A percentile compares a stretch with the other conserved stretches of the same genome.
Conservation (phyloP, 2,329 filamentous ascomycete species). For the Cladosporium colombiae region DNA sequence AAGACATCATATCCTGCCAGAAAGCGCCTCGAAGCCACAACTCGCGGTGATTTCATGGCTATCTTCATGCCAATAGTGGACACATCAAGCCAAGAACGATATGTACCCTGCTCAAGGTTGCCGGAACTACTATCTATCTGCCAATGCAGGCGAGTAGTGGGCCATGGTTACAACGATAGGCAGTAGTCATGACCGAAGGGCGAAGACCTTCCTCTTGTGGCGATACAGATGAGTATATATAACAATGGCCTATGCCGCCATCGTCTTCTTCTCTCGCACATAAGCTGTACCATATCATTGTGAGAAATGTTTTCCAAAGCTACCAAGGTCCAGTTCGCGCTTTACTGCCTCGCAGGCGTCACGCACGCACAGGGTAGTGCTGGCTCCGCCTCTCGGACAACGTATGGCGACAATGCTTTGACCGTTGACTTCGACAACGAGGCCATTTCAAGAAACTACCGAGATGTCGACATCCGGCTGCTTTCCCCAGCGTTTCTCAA, state of each 20-base stretch:
- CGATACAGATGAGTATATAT: neutral
- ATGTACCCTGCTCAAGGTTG: slow-evolving; percentile 3
- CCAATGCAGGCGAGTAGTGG: slow-evolving; percentile 14
- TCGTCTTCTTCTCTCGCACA: neutral
- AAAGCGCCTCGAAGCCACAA: neutral
- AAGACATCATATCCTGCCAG: neutral
- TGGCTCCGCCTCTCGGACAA: slow-evolving; percentile 5
- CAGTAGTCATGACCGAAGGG: neutral
- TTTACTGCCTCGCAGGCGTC: neutral
- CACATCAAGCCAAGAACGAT: slow-evolving; percentile 9
- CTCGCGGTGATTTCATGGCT: neutral
- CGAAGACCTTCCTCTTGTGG: slow-evolving; percentile 6
- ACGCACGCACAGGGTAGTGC: slow-evolving; percentile 7
- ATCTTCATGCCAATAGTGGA: slow-evolving; percentile 18
- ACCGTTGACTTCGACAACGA: slow-evolving; percentile 10
- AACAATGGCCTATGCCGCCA: neutral
- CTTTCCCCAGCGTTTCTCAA: slow-evolving; percentile 27
- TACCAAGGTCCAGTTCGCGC: slow-evolving; percentile 1
- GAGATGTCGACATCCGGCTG: slow-evolving; percentile 26
- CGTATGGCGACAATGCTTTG: slow-evolving; percentile 15
- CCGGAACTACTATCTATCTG: slow-evolving; percentile 1
- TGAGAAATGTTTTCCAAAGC: neutral
- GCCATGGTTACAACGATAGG: slow-evolving; percentile 15
- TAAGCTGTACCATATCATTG: neutral
- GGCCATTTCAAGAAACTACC: slow-evolving; percentile 37